Evolutionary conservation across 2,329 filamentous ascomycete species (phyloP).

Genomic region (Curvularia sp.): DNA sequence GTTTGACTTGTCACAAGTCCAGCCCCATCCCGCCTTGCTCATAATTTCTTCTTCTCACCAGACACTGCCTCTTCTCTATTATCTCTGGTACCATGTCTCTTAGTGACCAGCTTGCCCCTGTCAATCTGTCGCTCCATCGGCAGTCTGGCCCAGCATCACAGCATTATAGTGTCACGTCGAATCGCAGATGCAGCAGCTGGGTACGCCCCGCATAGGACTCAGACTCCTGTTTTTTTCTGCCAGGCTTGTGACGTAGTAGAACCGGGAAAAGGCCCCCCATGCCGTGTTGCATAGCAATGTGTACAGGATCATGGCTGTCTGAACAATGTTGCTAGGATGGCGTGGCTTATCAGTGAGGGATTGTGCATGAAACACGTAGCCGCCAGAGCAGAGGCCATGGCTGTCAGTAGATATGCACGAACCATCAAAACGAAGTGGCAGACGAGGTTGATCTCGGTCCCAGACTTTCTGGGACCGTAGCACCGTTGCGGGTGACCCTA

Average conservation of each 20-base stretch:
- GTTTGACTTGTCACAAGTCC: conserved; percentile 1
- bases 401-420: conserved; percentile 12
- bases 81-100: conserved; percentile 3
- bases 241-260: conserved; percentile 3
- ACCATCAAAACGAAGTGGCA: conserved; percentile 14
- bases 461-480: conserved; percentile 9
- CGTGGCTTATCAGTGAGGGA: not conserved
- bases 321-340: not conserved
- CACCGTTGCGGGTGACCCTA: conserved; percentile 2
- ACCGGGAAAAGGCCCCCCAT: conserved; percentile 3
- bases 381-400: conserved; percentile 6
- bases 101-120: conserved; percentile 1
- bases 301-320: conserved; percentile 6
- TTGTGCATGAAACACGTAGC: conserved; percentile 15
- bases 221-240: not conserved
- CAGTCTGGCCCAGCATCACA: conserved; percentile 6
- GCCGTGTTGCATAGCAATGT: conserved; percentile 8
- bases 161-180: conserved; percentile 11
- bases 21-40: not conserved
- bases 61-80: not conserved
- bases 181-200: conserved; percentile 13
- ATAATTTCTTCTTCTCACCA: conserved; percentile 4
- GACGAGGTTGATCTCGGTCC: conserved; percentile 7
- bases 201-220: conserved; percentile 6
- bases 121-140: conserved; percentile 1